These are phyloP conservation scores for Ganoderma lucidum DNA, from an alignment of 1,284 basidiomycete species.

Conservation along the genomic window DNA sequence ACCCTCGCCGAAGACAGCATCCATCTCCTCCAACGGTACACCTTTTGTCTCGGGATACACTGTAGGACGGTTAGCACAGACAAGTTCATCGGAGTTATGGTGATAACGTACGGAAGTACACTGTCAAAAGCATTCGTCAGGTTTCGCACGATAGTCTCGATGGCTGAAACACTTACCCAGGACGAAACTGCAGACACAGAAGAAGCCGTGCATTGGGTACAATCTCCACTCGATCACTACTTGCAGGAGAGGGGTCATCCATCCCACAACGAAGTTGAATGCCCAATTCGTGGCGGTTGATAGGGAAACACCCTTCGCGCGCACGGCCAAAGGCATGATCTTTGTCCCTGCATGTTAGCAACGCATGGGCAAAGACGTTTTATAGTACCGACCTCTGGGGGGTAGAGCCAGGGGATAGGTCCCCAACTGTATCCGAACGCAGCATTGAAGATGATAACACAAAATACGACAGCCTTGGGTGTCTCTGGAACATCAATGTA, in stretches of 20 bases:
- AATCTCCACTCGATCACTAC: constrained; percentile 92
- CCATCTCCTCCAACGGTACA: constrained; percentile 85
- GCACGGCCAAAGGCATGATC: constrained; percentile 91
- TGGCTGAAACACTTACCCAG: constrained; percentile 56
- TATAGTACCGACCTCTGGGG: constrained; percentile 68
- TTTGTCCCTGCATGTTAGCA: constrained; percentile 41
- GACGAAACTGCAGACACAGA: constrained; percentile 89
- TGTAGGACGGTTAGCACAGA: constrained; percentile 42
- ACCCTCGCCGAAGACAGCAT: constrained; percentile 85
- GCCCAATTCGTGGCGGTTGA: constrained; percentile 90
- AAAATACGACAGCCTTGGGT: constrained; percentile 89
- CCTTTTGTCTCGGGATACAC: constrained; percentile 88
- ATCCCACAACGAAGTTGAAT: constrained; percentile 92
- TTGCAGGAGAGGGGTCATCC: constrained; percentile 89
- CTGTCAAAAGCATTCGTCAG: constrained; percentile 45
- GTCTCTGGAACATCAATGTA: constrained; percentile 89
- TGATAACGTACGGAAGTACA: constrained; percentile 72
- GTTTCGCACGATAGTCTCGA: constrained; percentile 10
- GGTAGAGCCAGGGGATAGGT: constrained; percentile 73
- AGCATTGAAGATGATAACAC: constrained; percentile 94
- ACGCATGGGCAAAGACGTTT: not conserved
- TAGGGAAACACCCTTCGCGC: constrained; percentile 94
- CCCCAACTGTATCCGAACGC: constrained; percentile 84
- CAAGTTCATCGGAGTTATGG: constrained; percentile 6
- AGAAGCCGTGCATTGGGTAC: constrained; percentile 97